Evolutionary conservation across 2,329 filamentous ascomycete genomes (phyloP), one percentile per base, ranked within the genome.

Genomic region (Colletotrichum liaoningense): DNA sequence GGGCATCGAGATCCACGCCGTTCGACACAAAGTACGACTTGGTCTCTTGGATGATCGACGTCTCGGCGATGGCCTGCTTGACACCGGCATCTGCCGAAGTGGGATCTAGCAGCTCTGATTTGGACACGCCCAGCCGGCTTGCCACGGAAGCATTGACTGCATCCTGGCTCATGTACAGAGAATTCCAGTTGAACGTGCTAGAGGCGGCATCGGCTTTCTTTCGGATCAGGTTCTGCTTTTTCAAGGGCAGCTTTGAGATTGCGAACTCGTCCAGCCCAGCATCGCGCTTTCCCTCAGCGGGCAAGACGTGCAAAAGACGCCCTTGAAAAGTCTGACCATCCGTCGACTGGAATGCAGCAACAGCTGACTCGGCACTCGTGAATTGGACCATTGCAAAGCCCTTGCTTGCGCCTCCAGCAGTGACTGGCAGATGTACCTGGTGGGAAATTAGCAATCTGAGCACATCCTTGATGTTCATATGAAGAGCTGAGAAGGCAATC

Each of bases 101-200:
- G n/a, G 96, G 97, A 83, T 99, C 96, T 58, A 99, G 88, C 70
- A 99, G 85, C 78, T 98, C 95, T 12, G 95, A 92, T 86, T 99
- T 99, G 68, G 93, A 93, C 70, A 99, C 90, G 59, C 96, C 95
- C 70, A 99, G 88, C 67, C 95, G 93, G 79, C 93, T 91, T 60
- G 97, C 95, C 74, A 98, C 91, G 6, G 95, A 97, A 62, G 94
- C 92, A 84, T 98, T 95, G 65, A 99, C 95, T 63, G 97, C 94
- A 85, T 99, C 95, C 84, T 95, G 93, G 83, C 93, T 98, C 94
- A 99, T 97, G 83, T 97, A 99, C n/a, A 99, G 87, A n/a, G 95
- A 96, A 86, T 99, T 99, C 97, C 97, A 99, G 81, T 96, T 98
- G 85, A 98, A 98, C 1, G 90, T 91, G 63, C 72, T 72, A 35